Evolutionary conservation across 192 early-diverging fungal species (phyloP).

Genomic region (Obelidium mucronatum): DNA sequence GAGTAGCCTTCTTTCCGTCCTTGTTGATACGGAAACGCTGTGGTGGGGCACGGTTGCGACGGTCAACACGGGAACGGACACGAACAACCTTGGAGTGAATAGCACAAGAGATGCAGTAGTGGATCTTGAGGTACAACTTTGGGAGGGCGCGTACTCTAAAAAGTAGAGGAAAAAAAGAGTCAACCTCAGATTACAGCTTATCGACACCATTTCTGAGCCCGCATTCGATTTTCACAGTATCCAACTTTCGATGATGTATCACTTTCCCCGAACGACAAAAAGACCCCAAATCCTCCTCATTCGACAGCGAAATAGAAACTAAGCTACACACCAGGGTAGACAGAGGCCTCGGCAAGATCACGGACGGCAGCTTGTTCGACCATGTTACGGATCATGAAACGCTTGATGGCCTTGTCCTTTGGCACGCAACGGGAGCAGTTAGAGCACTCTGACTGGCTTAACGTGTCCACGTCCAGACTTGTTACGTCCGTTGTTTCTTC

Average conservation of each 20-base stretch:
- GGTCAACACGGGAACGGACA: slow-evolving; percentile 87
- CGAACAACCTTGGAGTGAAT: slow-evolving; percentile 95
- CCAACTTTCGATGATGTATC: too few species aligned
- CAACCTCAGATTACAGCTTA: too few species aligned
- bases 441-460: slow-evolving; percentile 95
- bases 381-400: slow-evolving; percentile 98
- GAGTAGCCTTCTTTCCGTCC: slow-evolving; percentile 36
- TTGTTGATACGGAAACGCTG: slow-evolving; percentile 79
- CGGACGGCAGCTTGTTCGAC: slow-evolving; percentile 96
- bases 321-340: slow-evolving; percentile 79
- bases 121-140: slow-evolving; percentile 99
- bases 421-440: slow-evolving; percentile 98
- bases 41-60: slow-evolving; percentile 93
- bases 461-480: slow-evolving; percentile 99
- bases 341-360: slow-evolving; percentile 95
- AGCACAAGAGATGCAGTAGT: slow-evolving; percentile 93
- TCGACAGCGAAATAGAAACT: neutral
- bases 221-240: too few species aligned
- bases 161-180: too few species aligned
- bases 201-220: too few species aligned
- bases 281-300: neutral
- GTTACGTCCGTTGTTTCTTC: slow-evolving; percentile 99
- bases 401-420: slow-evolving; percentile 99
- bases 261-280: too few species aligned
- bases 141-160: slow-evolving; percentile 93